Evolutionary conservation across 2,329 filamentous ascomycete species (phyloP).

Genomic region (Diaporthe helianthi): DNA sequence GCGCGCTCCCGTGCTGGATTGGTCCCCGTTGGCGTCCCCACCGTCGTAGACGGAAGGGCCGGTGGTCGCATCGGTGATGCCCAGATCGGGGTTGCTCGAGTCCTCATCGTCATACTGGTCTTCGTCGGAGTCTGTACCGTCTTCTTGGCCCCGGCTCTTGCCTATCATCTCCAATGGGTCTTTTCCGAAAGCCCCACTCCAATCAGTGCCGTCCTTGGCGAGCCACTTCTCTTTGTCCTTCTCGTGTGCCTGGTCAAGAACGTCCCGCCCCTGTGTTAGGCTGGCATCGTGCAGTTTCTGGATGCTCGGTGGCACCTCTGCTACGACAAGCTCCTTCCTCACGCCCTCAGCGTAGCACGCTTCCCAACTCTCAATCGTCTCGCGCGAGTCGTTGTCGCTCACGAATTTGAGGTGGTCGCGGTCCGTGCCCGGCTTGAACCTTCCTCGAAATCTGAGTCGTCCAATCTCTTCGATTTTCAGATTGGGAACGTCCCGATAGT

Average conservation of each 20-base stretch:
- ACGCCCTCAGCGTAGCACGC: conserved; percentile 90
- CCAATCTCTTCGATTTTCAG: conserved; percentile 82
- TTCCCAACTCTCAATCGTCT: conserved; percentile 95
- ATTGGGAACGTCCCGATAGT: conserved; percentile 73
- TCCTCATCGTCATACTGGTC: conserved; percentile 50
- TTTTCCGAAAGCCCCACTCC: conserved; percentile 84
- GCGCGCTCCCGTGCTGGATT: conserved; percentile 32
- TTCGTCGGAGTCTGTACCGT: conserved; percentile 44
- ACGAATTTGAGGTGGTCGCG: conserved; percentile 85
- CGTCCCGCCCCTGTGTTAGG: conserved; percentile 78
- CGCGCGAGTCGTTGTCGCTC: conserved; percentile 84
- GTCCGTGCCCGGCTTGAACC: conserved; percentile 91
- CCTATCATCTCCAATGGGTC: conserved; percentile 66
- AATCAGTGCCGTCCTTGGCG: conserved; percentile 80
- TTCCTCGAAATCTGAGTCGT: conserved; percentile 77
- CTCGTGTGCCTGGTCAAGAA: conserved; percentile 74
- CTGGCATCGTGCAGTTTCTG: conserved; percentile 83
- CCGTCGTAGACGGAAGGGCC: conserved; percentile 34
- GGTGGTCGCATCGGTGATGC: conserved; percentile 62
- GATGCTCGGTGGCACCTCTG: conserved; percentile 75
- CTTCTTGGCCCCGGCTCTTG: conserved; percentile 38
- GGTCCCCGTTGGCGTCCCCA: not conserved
- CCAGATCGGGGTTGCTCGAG: conserved; percentile 58
- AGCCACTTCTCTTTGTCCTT: conserved; percentile 82
- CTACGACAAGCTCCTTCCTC: conserved; percentile 71